phyloP scores from a whole-genome alignment of 1,284 basidiomycete genomes.

The Puccinia polysora region DNA sequence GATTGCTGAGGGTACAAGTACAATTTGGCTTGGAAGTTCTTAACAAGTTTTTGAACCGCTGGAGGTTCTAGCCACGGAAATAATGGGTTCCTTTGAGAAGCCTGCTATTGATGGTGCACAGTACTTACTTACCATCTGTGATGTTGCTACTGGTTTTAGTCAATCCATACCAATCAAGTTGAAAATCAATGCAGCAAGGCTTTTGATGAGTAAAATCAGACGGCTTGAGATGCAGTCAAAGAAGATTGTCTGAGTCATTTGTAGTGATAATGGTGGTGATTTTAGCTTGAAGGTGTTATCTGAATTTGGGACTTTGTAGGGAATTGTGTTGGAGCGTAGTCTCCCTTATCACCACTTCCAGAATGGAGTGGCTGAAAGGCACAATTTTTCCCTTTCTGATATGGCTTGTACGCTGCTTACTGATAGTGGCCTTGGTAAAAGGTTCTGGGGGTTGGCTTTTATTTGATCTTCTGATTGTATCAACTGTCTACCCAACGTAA shows the following conservation, averaged over 20 bases:
- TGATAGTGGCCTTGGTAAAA: background rate
- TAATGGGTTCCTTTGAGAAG: slow-evolving; percentile 4
- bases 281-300: background rate
- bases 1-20: no score
- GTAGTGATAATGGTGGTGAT: slow-evolving; percentile 9
- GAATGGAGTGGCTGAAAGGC: slow-evolving; percentile 16
- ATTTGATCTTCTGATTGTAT: background rate
- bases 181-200: background rate
- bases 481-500: slow-evolving; percentile 16
- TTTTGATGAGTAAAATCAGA: background rate
- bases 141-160: background rate
- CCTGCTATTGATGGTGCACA: background rate
- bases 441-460: slow-evolving; percentile 18
- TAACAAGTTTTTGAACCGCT: no score
- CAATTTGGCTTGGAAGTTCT: no score
- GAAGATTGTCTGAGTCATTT: no score
- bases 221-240: background rate
- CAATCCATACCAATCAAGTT: background rate
- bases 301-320: background rate
- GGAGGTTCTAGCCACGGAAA: background rate
- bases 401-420: slow-evolving; percentile 1
- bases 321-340: background rate
- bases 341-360: slow-evolving; percentile 19
- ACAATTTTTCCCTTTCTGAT: slow-evolving; percentile 1
- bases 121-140: background rate